phyloP scores from a whole-genome alignment of 805 yeast species.

The Candida dendrica region DNA sequence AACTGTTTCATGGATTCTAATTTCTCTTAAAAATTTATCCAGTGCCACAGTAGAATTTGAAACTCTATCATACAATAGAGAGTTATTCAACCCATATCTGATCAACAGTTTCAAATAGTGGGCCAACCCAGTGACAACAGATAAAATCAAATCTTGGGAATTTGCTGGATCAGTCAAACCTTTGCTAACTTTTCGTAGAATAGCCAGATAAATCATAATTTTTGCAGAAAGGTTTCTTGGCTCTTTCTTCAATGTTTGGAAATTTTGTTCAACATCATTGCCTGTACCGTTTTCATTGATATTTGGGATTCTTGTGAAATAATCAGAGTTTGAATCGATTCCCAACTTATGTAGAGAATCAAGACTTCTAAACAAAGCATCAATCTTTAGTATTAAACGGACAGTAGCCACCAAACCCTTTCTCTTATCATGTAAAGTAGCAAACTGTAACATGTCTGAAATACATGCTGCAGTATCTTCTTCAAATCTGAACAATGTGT shows the following conservation, averaged over 20 bases:
- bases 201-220: conserved; percentile 80
- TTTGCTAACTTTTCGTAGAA: conserved; percentile 55
- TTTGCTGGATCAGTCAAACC: conserved; percentile 26
- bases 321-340: conserved; percentile 8
- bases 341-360: conserved; percentile 39
- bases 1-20: conserved; percentile 38
- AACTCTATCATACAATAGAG: conserved; percentile 59
- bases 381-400: conserved; percentile 62
- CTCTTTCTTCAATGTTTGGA: conserved; percentile 17
- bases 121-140: conserved; percentile 84
- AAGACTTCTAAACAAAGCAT: conserved; percentile 68
- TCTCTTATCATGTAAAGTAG: conserved; percentile 64
- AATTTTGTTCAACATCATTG: conserved; percentile 5
- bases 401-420: conserved; percentile 69
- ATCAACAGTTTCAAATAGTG: conserved; percentile 85
- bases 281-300: conserved; percentile 1
- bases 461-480: conserved; percentile 86
- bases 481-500: conserved; percentile 79
- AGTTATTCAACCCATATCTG: conserved; percentile 69
- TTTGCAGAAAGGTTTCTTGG: conserved; percentile 87
- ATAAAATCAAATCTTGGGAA: conserved; percentile 57
- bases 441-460: conserved; percentile 82
- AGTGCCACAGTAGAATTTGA: conserved; percentile 54
- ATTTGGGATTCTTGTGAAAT: background rate
- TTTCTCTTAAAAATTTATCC: conserved; percentile 51